Evolutionary conservation across 805 yeast genomes (phyloP).

Genomic region (Yarrowia yakushimensis): DNA sequence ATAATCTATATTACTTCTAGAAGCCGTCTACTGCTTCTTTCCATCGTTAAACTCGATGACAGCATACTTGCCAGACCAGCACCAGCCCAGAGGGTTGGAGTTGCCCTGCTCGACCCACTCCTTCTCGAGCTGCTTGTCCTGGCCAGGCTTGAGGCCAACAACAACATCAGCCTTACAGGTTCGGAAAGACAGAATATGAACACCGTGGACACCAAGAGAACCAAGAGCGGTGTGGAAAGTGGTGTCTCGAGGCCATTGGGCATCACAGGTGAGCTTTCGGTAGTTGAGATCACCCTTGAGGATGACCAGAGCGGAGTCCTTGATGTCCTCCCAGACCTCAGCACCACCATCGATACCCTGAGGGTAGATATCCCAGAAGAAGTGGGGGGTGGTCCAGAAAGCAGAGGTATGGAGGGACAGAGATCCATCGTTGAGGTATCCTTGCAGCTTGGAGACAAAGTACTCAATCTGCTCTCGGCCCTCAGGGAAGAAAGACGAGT

Average conservation of each 20-base stretch:
- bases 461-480: slow-evolving; percentile 47
- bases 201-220: slow-evolving; percentile 56
- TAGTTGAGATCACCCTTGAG: slow-evolving; percentile 96
- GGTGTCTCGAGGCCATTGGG: slow-evolving; percentile 80
- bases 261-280: slow-evolving; percentile 88
- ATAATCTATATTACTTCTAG: slow-evolving; percentile 11
- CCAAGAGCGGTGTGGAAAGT: slow-evolving; percentile 69
- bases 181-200: slow-evolving; percentile 72
- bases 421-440: slow-evolving; percentile 46
- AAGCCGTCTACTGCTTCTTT: slow-evolving; percentile 23
- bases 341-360: slow-evolving; percentile 55
- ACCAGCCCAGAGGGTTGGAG: slow-evolving; percentile 73
- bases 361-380: slow-evolving; percentile 67
- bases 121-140: slow-evolving; percentile 61
- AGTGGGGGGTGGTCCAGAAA: slow-evolving; percentile 82
- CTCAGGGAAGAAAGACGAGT: slow-evolving; percentile 47
- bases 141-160: slow-evolving; percentile 72
- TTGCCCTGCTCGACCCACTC: slow-evolving; percentile 58
- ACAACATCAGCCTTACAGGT: slow-evolving; percentile 96
- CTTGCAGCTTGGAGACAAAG: slow-evolving; percentile 47
- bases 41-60: slow-evolving; percentile 64
- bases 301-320: slow-evolving; percentile 59
- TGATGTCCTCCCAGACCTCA: slow-evolving; percentile 57
- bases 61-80: slow-evolving; percentile 89
- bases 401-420: slow-evolving; percentile 55